Evolutionary conservation across 2,329 filamentous ascomycete genomes (phyloP), one percentile per base, ranked within the genome.

Genomic region (Colletotrichum caudatum): DNA sequence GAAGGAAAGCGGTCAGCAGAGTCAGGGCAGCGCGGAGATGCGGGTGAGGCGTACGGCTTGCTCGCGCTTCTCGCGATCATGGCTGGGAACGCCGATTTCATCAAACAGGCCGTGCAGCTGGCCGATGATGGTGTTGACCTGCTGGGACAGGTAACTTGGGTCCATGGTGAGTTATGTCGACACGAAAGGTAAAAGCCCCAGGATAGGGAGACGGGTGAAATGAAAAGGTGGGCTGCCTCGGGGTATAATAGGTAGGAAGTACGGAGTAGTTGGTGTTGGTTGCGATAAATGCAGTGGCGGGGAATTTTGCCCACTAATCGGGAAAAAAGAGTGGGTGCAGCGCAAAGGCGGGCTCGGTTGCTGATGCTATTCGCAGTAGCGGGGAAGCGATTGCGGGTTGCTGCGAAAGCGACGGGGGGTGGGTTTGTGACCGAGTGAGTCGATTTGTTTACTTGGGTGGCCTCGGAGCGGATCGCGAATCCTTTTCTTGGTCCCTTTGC

Each of bases 31-130:
- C 2, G 58, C 20, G 2, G 48, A 50, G 53, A 29, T 8, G 20
- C 20, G 64, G 20, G 16, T 11, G 59, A 50, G 56, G 61, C 88
- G 78, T 85, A 97, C 95, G 90, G 98, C 94, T 80, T 93, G 89
- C 80, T 98, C 95, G 78, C 96, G 89, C 61, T 90, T 88, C 80
- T 98, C 94, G 78, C 96, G 93, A 82, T 98, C 96, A 90, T 97
- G 94, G 78, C 86, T 90, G 37, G 95, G 90, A n/a, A 99, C 93
- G 71, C 96, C 96, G 78, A 99, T 99, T 80, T 99, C 95, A 81
- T 99, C 96, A 79, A 98, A 99, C 69, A 98, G 89, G 75, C 93
- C 93, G 83, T 98, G 95, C 73, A 99, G 89, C 83, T 98, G 94
- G 81, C 90, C 90, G 80, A 98, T 94, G 79, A 97, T 98, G 78